Evolutionary conservation across 2,329 filamentous ascomycete genomes (phyloP), one percentile per base, ranked within the genome.

Genomic region (Dendryphion nanum): DNA sequence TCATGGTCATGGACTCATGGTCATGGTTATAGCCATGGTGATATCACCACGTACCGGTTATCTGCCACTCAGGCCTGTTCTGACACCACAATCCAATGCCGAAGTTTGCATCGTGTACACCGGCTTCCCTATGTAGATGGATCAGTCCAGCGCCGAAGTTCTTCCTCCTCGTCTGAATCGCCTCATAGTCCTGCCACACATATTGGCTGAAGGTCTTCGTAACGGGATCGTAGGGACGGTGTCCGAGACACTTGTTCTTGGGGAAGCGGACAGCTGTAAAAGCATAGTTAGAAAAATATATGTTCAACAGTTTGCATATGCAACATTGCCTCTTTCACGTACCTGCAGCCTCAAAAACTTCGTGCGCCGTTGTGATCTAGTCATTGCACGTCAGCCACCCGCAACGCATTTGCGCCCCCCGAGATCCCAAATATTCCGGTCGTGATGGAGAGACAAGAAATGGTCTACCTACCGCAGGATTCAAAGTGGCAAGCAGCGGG

Each of bases 61-160:
- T 82, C 72, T 94, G 87, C 89, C 88, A 95, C 67, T 95, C 87
- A 0, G 88, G 83, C 42, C 88, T 77, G 67, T 94, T 94, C 66
- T 89, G 85, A 57, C 86, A 87, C 88, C 88, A 95, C 34, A 95
- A 68, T 16, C 88, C 89, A 47, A 94, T 74, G 37, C 84, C 86
- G 61, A 86, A 85, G 59, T 85, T 83, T 16, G 42, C 21, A 4
- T 75, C 78, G 10, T 75, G 76, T 8, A 91, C 74, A 36, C 87
- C 86, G 45, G 81, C 73, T 54, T 81, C 76, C 61, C 84, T 78
- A 67, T 95, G 87, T 50, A 97, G 70, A 66, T 93, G 85, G 26
- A 90, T 83, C 33, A 97, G 68, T 41, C 91, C 93, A 26, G 84
- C 85, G 47, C 93, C 93, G 51, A 96, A 79, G 64, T 93, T 87